phyloP scores from a whole-genome alignment of 257 asterid genomes.

The Paraleonurus japonicus region DNA sequence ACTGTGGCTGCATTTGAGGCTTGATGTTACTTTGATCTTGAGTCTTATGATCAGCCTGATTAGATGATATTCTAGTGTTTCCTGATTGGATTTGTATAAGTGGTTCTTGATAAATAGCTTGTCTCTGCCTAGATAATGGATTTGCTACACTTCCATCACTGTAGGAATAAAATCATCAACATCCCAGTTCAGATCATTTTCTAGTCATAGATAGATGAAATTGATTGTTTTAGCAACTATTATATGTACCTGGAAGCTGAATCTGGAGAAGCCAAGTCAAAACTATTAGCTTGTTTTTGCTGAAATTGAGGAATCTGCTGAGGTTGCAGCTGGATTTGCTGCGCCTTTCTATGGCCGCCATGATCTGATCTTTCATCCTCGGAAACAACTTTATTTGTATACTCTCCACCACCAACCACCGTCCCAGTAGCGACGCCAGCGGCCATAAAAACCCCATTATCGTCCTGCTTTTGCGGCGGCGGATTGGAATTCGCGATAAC shows the following conservation, averaged over 20 bases:
- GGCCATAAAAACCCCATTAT: slow-evolving; percentile 32
- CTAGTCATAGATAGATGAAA: background rate
- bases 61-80: slow-evolving; percentile 38
- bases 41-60: slow-evolving; percentile 42
- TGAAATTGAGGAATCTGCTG: slow-evolving; percentile 43
- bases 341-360: slow-evolving; percentile 43
- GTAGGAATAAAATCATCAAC: slow-evolving; percentile 23
- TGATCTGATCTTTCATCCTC: slow-evolving; percentile 87
- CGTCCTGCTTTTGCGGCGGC: slow-evolving; percentile 49
- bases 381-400: slow-evolving; percentile 38
- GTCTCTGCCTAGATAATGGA: slow-evolving; percentile 62
- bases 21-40: slow-evolving; percentile 39
- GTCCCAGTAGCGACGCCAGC: slow-evolving; percentile 23
- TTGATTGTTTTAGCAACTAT: background rate
- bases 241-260: slow-evolving; percentile 73
- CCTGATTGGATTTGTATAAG: slow-evolving; percentile 45
- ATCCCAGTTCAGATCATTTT: slow-evolving; percentile 29
- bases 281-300: slow-evolving; percentile 43
- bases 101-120: slow-evolving; percentile 56
- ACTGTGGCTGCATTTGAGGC: slow-evolving; percentile 51
- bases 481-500: slow-evolving; percentile 21
- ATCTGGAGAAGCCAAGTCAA: slow-evolving; percentile 72
- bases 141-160: slow-evolving; percentile 73
- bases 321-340: slow-evolving; percentile 40
- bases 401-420: slow-evolving; percentile 54